Base-by-base conservation (phyloP, 768 basidiomycete species). In the Boletellus sp. region DNA sequence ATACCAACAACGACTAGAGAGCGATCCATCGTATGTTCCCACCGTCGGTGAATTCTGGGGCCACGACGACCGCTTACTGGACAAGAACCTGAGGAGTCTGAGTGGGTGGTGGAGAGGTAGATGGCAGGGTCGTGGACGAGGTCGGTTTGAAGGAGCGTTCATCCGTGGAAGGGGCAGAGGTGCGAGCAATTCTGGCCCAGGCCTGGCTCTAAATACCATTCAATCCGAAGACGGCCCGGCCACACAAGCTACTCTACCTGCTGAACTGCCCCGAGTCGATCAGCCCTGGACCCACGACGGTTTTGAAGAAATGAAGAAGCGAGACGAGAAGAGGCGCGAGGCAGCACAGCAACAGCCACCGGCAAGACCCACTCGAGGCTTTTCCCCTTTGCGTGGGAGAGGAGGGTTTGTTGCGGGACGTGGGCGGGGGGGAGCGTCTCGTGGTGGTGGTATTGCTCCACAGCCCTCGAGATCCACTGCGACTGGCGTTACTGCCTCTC, bases 11-110 rank as follows among this genome's bases (percentile, higher is more conserved):
- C 83, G 85, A 26, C 74, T 95, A 22, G 85, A 90, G 50, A 74
- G 70, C 11, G 94, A 96, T 64, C 93, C 94, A 2, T 89, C 90
- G 2, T 93, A 85, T 65, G 87, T 91, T 24, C 94, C 94, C 20
- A 87, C 84, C 22, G 87, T 94, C 20, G 94, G 94, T 47, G 86
- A 85, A 54, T 96, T 96, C 63, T 96, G 91, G 92, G 85, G 89
- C 5, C 94, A 96, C 63, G 94, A 96, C 66, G 93, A 95, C 65
- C 84, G 94, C 41, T 72, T 93, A 47, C 72, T 91, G 64, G 86
- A 90, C 68, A 89, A 89, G 66, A 83, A 89, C 53, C 68, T 90
- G 36, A 80, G 91, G 36, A 86, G 84, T 62, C 69, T 94, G 39
- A 91, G 88, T 70, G 83, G 81, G 1, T 93, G 90, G 90, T 93